Conservation (phyloP, 2,329 filamentous ascomycete genomes). For the Fusarium subtropicale region DNA sequence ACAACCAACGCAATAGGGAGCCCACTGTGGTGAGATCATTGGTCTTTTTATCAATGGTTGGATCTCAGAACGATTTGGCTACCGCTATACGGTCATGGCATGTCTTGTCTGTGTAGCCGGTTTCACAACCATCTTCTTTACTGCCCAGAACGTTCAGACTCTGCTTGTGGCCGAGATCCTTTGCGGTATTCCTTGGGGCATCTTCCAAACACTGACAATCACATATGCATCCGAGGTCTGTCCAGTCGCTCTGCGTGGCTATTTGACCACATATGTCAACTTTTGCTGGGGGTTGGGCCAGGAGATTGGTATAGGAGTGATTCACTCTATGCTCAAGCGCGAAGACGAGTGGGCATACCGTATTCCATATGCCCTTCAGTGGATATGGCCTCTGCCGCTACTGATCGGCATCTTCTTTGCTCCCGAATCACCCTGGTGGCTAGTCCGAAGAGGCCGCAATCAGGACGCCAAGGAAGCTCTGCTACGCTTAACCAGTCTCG, state of each 20-base stretch:
- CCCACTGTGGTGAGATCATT: conserved; percentile 72
- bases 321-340: conserved; percentile 73
- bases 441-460: conserved; percentile 73
- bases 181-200: conserved; percentile 72
- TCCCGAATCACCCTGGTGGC: conserved; percentile 80
- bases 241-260: conserved; percentile 76
- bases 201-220: conserved; percentile 69
- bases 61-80: conserved; percentile 75
- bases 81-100: conserved; percentile 71
- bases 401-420: conserved; percentile 74
- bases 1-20: conserved; percentile 55
- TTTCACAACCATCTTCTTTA: conserved; percentile 74
- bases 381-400: conserved; percentile 80
- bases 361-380: conserved; percentile 79
- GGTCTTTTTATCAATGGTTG: conserved; percentile 75
- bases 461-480: conserved; percentile 75
- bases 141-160: conserved; percentile 68
- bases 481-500: conserved; percentile 71
- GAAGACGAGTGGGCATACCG: conserved; percentile 76
- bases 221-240: conserved; percentile 80
- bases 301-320: conserved; percentile 78
- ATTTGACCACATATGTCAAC: conserved; percentile 80
- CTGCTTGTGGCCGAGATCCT: conserved; percentile 72
- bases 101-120: conserved; percentile 65
- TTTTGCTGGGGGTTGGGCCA: conserved; percentile 84